Conservation (phyloP, 306 rosid species). For the Corylus avellana region DNA sequence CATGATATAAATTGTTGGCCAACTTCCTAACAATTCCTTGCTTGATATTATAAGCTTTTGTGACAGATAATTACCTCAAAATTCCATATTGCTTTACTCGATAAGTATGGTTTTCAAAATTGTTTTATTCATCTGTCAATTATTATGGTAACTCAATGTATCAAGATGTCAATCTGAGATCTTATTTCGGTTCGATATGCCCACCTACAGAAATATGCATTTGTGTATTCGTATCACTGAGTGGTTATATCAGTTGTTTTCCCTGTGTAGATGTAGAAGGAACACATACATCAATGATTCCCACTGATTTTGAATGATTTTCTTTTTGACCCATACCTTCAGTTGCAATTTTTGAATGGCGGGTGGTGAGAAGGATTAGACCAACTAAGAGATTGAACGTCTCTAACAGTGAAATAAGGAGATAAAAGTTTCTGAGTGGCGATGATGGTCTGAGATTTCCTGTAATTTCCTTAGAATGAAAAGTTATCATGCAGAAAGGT, state of each 20-base stretch:
- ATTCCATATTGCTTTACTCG: not conserved
- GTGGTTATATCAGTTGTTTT: not conserved
- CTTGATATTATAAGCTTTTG: not conserved
- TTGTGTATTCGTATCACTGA: not conserved
- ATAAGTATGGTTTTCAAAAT: not conserved
- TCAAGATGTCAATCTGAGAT: too few species aligned
- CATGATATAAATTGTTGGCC: too few species aligned
- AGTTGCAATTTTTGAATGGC: not conserved
- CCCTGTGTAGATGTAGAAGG: not conserved
- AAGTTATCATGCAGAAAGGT: not conserved
- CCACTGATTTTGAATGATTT: not conserved
- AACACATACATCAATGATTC: not conserved
- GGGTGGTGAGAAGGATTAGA: not conserved
- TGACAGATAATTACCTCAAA: not conserved
- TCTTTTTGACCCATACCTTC: not conserved
- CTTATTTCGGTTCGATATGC: too few species aligned
- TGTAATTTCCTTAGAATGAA: conserved; percentile 1
- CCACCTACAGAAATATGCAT: not conserved
- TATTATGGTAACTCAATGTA: too few species aligned
- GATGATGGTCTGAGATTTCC: not conserved
- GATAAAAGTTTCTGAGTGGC: not conserved
- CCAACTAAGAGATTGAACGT: not conserved
- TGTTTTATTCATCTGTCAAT: too few species aligned
- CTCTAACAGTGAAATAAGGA: not conserved
- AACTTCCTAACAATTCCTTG: too few species aligned